These are phyloP conservation scores for Trichoderma cornu-damae DNA, from an alignment of 2,329 filamentous ascomycete genomes.

Conservation along the genomic window DNA sequence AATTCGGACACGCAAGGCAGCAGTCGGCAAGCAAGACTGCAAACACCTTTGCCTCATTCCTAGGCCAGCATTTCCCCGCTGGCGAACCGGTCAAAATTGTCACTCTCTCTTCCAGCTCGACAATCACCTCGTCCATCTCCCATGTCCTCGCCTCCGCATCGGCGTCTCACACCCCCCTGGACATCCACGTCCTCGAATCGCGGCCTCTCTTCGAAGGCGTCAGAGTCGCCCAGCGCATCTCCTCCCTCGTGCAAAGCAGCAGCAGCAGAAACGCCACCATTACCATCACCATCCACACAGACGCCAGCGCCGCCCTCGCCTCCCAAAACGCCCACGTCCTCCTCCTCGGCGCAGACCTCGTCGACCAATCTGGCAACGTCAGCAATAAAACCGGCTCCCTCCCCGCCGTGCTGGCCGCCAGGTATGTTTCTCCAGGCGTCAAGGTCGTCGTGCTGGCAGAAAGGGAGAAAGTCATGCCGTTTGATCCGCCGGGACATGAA, in stretches of 20 bases:
- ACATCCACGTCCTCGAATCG: constrained; percentile 61
- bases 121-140: constrained; percentile 48
- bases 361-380: constrained; percentile 52
- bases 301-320: constrained; percentile 54
- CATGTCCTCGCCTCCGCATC: constrained; percentile 31
- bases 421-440: constrained; percentile 40
- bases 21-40: constrained; percentile 31
- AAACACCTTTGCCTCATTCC: constrained; percentile 32
- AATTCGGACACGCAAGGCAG: constrained; percentile 23
- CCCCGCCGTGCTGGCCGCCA: constrained; percentile 51
- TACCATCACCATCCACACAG: constrained; percentile 50
- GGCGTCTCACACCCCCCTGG: constrained; percentile 30
- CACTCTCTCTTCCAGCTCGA: constrained; percentile 60
- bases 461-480: constrained; percentile 52
- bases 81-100: constrained; percentile 43
- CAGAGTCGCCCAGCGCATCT: constrained; percentile 47
- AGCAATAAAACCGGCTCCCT: constrained; percentile 64
- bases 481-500: constrained; percentile 41
- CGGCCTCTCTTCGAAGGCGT: constrained; percentile 62
- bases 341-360: constrained; percentile 60
- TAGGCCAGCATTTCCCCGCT: constrained; percentile 25
- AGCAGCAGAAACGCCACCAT: neutral
- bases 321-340: constrained; percentile 50
- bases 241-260: constrained; percentile 34
- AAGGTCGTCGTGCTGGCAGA: constrained; percentile 54